Conservation (phyloP, 331 rosid species). For the Cydonia oblonga region DNA sequence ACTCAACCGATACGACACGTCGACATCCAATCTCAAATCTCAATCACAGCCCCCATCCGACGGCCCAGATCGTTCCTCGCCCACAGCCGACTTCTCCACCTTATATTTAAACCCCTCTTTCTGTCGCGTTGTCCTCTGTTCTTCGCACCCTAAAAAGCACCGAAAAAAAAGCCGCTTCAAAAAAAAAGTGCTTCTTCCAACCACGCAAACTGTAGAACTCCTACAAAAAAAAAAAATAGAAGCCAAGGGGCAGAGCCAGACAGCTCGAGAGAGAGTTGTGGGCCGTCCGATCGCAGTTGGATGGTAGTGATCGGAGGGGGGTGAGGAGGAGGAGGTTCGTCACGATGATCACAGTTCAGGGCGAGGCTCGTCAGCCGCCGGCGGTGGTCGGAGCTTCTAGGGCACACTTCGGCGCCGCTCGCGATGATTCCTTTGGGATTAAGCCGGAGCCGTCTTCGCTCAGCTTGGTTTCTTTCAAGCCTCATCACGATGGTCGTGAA, state of each 20-base stretch:
- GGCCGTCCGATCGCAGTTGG: constrained; percentile 11
- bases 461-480: constrained; percentile 30
- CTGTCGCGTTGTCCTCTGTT: not conserved
- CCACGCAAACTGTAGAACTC: not conserved
- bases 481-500: constrained; percentile 50
- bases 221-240: not conserved
- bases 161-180: not conserved
- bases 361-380: constrained; percentile 40
- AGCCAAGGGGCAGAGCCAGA: not conserved
- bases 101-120: not conserved
- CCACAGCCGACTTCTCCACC: not conserved
- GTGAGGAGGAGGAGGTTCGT: constrained; percentile 2
- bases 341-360: constrained; percentile 64
- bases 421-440: constrained; percentile 39
- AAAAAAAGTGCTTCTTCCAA: not conserved
- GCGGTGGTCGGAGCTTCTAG: constrained; percentile 36
- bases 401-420: constrained; percentile 30
- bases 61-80: not conserved
- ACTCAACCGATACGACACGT: not conserved
- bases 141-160: not conserved
- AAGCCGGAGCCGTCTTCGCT: constrained; percentile 49
- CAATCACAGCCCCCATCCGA: not conserved
- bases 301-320: constrained; percentile 24
- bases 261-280: not conserved
- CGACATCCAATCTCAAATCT: not conserved